A percentile compares a stretch with the other conserved stretches of the same genome.
Evolutionary conservation across 2,329 filamentous ascomycete species (phyloP).

Genomic region (Alternaria gaisen): DNA sequence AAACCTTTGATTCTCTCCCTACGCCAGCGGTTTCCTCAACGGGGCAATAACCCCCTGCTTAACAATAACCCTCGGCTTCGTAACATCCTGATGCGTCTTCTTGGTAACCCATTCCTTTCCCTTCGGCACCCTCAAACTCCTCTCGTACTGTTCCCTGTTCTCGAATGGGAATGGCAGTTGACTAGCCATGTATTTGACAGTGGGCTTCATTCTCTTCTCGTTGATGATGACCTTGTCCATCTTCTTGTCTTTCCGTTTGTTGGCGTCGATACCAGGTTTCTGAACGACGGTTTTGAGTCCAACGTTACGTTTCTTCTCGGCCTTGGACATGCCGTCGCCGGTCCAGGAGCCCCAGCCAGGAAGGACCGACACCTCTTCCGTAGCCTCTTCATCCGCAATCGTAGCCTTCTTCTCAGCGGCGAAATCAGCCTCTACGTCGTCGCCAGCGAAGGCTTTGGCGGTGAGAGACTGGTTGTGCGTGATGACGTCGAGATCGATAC

Average conservation of each 20-base stretch:
- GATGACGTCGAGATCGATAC: conserved; percentile 52
- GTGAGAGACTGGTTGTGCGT: conserved; percentile 72
- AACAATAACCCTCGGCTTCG: conserved; percentile 86
- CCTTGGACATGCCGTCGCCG: conserved; percentile 79
- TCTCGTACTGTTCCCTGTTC: conserved; percentile 86
- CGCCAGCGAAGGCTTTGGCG: conserved; percentile 83
- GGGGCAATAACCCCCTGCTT: conserved; percentile 94
- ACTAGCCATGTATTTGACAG: conserved; percentile 84
- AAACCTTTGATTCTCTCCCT: neutral
- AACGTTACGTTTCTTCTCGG: conserved; percentile 64
- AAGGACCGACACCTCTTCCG: conserved; percentile 82
- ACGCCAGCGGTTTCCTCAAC: conserved; percentile 77
- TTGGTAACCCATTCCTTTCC: conserved; percentile 98
- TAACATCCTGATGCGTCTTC: conserved; percentile 87
- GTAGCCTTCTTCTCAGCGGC: conserved; percentile 78
- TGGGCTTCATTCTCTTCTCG: conserved; percentile 91
- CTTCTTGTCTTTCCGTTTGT: conserved; percentile 82
- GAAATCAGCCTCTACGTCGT: conserved; percentile 84
- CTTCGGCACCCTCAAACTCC: conserved; percentile 83
- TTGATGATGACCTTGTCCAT: conserved; percentile 88
- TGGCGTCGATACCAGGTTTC: conserved; percentile 76
- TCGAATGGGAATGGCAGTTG: conserved; percentile 91
- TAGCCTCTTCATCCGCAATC: conserved; percentile 80
- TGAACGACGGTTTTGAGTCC: conserved; percentile 68
- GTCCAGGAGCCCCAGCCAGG: conserved; percentile 96